Percentiles rank a stretch among this genome's conserved stretches.
Evolutionary conservation across 2,329 filamentous ascomycete species (phyloP).

Genomic region (Endothia cerciana): DNA sequence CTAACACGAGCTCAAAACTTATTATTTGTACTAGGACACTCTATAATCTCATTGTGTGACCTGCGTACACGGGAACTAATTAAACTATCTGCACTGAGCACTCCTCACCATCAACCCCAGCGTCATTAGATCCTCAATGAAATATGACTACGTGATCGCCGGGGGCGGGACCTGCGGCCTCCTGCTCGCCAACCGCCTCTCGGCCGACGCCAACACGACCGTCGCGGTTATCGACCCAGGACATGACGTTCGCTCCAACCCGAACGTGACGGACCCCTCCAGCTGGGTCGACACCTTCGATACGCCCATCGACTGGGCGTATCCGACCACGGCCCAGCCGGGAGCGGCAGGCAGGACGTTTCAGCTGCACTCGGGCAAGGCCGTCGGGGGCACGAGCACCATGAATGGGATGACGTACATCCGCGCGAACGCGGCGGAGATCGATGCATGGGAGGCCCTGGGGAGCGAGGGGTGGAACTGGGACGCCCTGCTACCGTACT

Average conservation of each 20-base stretch:
- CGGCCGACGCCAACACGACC: conserved; percentile 39
- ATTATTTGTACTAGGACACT: too few species aligned
- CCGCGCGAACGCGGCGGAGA: conserved; percentile 45
- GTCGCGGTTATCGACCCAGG: conserved; percentile 44
- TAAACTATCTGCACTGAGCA: too few species aligned
- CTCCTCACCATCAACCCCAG: background rate
- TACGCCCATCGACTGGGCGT: conserved; percentile 30
- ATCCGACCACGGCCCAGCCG: conserved; percentile 22
- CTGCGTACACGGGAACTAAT: too few species aligned
- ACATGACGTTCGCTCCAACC: conserved; percentile 29
- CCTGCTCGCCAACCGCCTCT: conserved; percentile 43
- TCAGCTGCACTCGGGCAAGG: conserved; percentile 28
- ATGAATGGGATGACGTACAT: conserved; percentile 46
- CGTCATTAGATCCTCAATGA: background rate
- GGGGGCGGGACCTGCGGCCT: conserved; percentile 50
- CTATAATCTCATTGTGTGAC: too few species aligned
- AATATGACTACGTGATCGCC: conserved; percentile 42
- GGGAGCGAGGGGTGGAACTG: conserved; percentile 52
- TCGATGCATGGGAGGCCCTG: conserved; percentile 48
- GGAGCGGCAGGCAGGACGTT: conserved; percentile 16
- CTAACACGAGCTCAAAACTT: background rate
- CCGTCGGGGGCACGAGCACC: conserved; percentile 39
- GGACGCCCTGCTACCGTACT: conserved; percentile 50
- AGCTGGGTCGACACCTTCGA: conserved; percentile 14
- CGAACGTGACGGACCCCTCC: conserved; percentile 28